Evolutionary conservation across 345 rosid genomes (phyloP).

Genomic region (Boechera divaricarpa): DNA sequence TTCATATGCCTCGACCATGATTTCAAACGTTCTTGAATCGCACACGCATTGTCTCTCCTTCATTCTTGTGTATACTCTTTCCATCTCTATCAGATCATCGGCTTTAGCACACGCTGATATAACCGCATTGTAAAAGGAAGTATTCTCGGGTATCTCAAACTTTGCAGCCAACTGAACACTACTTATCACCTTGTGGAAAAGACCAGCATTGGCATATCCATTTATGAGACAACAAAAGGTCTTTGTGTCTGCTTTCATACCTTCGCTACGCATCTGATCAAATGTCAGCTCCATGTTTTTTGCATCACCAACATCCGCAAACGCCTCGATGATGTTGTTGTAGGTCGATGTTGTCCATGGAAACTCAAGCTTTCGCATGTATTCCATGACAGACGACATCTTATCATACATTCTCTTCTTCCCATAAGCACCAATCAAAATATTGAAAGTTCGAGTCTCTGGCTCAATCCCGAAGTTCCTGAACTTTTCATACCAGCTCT

Average conservation of each 20-base stretch:
- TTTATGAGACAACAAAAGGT: constrained; percentile 83
- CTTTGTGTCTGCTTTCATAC: constrained; percentile 85
- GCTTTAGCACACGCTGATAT: constrained; percentile 80
- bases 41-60: constrained; percentile 66
- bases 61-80: constrained; percentile 79
- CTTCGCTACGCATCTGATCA: constrained; percentile 87
- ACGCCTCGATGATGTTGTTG: constrained; percentile 85
- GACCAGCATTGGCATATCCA: constrained; percentile 83
- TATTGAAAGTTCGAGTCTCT: constrained; percentile 84
- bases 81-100: constrained; percentile 92
- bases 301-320: constrained; percentile 88
- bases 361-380: constrained; percentile 86
- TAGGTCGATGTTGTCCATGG: constrained; percentile 93
- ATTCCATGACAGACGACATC: constrained; percentile 96
- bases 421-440: constrained; percentile 86
- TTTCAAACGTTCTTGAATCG: constrained; percentile 64
- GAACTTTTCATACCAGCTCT: constrained; percentile 91
- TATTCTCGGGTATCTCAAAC: constrained; percentile 77
- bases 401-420: constrained; percentile 88
- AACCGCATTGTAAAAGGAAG: constrained; percentile 69
- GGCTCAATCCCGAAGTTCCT: constrained; percentile 81
- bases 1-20: constrained; percentile 74
- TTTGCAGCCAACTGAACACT: constrained; percentile 72
- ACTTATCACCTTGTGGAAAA: constrained; percentile 79
- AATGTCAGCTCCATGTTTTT: constrained; percentile 84